phyloP scores from a whole-genome alignment of 2,329 filamentous ascomycete genomes.

The Fusarium tanahbumbuense region DNA sequence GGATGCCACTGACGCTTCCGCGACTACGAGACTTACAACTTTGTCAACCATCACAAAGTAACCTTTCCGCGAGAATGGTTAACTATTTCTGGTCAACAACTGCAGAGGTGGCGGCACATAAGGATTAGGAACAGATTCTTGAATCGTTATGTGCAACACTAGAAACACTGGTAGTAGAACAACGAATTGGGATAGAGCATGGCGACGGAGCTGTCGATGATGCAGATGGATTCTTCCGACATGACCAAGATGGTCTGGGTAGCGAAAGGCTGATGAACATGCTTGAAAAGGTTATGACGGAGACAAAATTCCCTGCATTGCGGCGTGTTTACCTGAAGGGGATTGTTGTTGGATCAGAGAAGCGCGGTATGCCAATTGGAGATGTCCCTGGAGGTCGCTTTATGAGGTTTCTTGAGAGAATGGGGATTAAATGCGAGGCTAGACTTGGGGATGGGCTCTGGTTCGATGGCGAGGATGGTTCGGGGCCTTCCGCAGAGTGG shows the following conservation, averaged over 20 bases:
- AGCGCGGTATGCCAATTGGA: not conserved
- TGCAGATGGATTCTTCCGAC: not conserved
- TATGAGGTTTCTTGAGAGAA: not conserved
- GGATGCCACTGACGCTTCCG: not conserved
- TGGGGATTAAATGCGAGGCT: not conserved
- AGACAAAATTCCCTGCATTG: not conserved
- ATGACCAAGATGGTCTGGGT: not conserved
- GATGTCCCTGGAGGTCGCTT: not conserved
- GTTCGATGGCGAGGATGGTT: rapidly evolving
- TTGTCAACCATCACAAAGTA: not conserved
- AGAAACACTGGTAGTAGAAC: too few relatives aligned
- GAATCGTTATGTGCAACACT: too few relatives aligned
- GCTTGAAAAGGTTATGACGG: not conserved
- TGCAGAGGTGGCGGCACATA: not conserved
- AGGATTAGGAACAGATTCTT: too few relatives aligned
- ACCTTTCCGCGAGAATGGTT: not conserved
- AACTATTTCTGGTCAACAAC: not conserved
- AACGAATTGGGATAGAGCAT: not conserved
- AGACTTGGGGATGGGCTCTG: not conserved
- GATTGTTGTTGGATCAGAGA: not conserved
- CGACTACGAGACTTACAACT: not conserved
- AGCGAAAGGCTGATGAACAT: not conserved
- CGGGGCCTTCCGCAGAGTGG: not conserved
- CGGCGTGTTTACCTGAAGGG: not conserved
- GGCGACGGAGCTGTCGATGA: not conserved